Base-by-base conservation (phyloP, 2,329 filamentous ascomycete species). In the Cercospora brassicicola region DNA sequence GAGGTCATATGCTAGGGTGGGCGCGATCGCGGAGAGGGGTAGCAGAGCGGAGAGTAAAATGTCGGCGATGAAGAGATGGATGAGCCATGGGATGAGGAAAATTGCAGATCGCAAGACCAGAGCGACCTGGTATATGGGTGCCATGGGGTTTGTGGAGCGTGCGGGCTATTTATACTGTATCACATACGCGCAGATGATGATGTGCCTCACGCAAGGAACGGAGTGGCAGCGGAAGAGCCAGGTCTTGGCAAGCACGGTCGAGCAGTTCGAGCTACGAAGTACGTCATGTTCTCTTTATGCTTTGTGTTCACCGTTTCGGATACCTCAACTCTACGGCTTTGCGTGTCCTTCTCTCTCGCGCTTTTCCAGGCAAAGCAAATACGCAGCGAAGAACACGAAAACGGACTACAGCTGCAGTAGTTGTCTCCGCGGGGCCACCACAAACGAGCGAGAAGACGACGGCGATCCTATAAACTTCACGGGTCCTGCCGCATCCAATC, bases 51-150 rank as follows among this genome's bases (percentile, higher is more conserved):
- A 80, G 26, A 80, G 72, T 39, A 82, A 73, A 23, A 86, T 59
- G 75, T 89, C 86, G 73, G 85, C 84, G 45, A 84, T 67, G 67
- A 84, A 77, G 36, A 89, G 80, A 72, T 83, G 83, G 8, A 82
- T 33, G n/a, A 85, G 76, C 85, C 87, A 89, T 31, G 86, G 86
- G 11, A 75, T 30, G 18, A 77, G 70, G 48, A 78, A 73, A 59
- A 74, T 26, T 53, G 74, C 68, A 65, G 69, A 71, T 30, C 80
- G 65, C 33, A 82, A 70, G 64, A 86, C 75, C 56, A 80, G 66
- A 15, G 82, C 53, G 69, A 59, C 28, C 8, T 59, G 55, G 18
- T 20, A 7, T 18, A 26, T n/a, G 26, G 31, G 31, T 20, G 55
- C 55, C 55, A 59, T 59, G 20, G 33, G 28, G 23, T n/a, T 18